phyloP scores from a whole-genome alignment of 257 asterid species.

The Perilla frutescens region DNA sequence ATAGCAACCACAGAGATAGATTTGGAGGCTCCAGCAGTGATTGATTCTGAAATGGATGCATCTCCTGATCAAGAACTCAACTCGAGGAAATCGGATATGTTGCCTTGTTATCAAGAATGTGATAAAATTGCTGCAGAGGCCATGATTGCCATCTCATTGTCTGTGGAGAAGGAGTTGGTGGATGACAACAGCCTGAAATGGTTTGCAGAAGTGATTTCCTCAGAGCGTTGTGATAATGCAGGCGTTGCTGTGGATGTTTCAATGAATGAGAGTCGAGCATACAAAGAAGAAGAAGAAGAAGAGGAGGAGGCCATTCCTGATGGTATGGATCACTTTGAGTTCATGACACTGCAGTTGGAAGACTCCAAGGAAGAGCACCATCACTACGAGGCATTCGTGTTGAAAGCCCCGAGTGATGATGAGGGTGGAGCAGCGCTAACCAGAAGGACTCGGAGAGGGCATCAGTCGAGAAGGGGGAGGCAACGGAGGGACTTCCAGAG shows the following conservation, averaged over 20 bases:
- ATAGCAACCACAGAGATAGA: constrained; percentile 55
- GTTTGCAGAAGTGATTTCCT: constrained; percentile 59
- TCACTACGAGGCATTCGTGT: constrained; percentile 24
- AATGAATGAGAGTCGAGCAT: background rate
- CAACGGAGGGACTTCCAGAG: constrained; percentile 64
- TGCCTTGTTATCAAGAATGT: constrained; percentile 41
- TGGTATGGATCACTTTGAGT: constrained; percentile 68
- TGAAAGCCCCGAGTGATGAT: constrained; percentile 36
- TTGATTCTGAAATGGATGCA: constrained; percentile 39
- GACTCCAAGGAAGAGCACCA: constrained; percentile 50
- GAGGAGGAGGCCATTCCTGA: constrained; percentile 52
- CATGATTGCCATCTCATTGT: constrained; percentile 57
- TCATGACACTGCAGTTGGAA: constrained; percentile 64
- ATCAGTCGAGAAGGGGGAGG: constrained; percentile 54
- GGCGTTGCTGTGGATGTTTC: background rate
- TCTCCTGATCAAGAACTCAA: constrained; percentile 15
- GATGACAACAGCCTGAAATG: constrained; percentile 50
- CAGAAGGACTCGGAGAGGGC: constrained; percentile 54
- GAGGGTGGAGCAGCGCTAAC: constrained; percentile 30
- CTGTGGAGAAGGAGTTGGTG: background rate
- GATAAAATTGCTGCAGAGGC: constrained; percentile 72
- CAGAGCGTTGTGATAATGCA: constrained; percentile 32
- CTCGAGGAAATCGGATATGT: constrained; percentile 2
- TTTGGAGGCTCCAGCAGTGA: constrained; percentile 55
- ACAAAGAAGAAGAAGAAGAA: constrained; percentile 38